Conservation (phyloP, 2,329 filamentous ascomycete genomes). For the Claviceps capensis region DNA sequence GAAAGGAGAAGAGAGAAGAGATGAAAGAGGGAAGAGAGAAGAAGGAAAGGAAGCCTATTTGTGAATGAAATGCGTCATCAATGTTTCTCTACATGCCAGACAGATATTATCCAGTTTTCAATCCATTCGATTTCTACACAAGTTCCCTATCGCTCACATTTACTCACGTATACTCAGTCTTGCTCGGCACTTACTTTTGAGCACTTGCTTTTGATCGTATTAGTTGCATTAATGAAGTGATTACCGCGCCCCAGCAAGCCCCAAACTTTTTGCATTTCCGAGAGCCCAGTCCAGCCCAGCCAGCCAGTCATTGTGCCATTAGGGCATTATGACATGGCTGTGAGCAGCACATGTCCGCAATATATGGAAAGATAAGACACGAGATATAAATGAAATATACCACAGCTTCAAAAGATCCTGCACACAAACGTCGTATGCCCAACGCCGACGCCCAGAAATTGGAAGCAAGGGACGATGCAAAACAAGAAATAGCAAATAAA, state of each 20-base stretch:
- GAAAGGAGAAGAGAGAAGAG: background rate
- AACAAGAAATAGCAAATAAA: background rate
- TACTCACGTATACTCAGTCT: background rate
- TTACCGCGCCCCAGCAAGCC: background rate
- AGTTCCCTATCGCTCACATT: background rate
- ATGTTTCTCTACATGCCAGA: too few species aligned
- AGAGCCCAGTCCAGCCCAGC: background rate
- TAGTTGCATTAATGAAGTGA: background rate
- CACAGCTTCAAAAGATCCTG: background rate
- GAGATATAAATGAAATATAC: too few species aligned
- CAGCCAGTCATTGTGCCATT: background rate
- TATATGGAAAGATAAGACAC: background rate
- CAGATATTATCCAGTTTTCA: background rate
- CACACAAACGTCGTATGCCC: background rate
- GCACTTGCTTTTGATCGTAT: background rate
- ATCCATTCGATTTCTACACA: too few species aligned
- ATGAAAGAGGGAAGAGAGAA: background rate
- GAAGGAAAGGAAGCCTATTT: too few species aligned
- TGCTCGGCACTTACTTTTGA: background rate
- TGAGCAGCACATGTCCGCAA: background rate
- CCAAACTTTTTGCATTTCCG: background rate
- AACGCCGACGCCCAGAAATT: slow-evolving; percentile 5
- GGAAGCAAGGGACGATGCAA: background rate
- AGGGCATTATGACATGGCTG: too few species aligned
- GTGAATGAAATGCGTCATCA: too few species aligned